Percentiles rank a stretch among this genome's conserved stretches.
Evolutionary conservation across 1,284 basidiomycete genomes (phyloP).

Genomic region (Tilletia setariae): DNA sequence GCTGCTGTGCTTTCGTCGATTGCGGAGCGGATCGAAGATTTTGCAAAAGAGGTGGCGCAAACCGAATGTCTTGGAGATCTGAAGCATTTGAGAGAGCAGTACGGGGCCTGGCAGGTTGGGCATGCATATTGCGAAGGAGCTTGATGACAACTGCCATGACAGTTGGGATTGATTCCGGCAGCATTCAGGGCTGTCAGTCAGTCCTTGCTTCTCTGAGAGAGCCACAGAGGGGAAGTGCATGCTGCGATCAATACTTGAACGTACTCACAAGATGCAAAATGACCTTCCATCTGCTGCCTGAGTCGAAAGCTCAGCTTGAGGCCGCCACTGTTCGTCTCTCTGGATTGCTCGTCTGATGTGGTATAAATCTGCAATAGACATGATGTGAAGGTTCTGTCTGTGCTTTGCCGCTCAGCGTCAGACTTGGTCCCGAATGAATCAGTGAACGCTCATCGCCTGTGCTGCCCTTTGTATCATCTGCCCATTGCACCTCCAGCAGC

Average conservation of each 20-base stretch:
- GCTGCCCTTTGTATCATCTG: no score
- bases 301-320: constrained; percentile 25
- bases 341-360: constrained; percentile 34
- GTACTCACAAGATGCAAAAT: constrained; percentile 33
- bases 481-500: no score
- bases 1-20: constrained; percentile 18
- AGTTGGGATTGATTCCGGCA: no score
- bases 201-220: no score
- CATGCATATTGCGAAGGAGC: constrained; percentile 36
- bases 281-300: constrained; percentile 20
- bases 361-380: constrained; percentile 37
- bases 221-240: not conserved
- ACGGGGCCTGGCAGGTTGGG: constrained; percentile 43
- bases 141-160: constrained; percentile 27
- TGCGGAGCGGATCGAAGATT: constrained; percentile 16
- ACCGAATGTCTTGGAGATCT: constrained; percentile 29
- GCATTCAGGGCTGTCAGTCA: not conserved
- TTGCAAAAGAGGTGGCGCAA: constrained; percentile 33
- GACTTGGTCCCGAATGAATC: no score
- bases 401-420: no score
- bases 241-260: not conserved
- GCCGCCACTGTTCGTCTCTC: constrained; percentile 30
- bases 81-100: constrained; percentile 43
- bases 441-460: no score
- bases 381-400: constrained; percentile 5